Evolutionary conservation across 148 eudicot species (phyloP).

Genomic region (Rhododendron simsii): DNA sequence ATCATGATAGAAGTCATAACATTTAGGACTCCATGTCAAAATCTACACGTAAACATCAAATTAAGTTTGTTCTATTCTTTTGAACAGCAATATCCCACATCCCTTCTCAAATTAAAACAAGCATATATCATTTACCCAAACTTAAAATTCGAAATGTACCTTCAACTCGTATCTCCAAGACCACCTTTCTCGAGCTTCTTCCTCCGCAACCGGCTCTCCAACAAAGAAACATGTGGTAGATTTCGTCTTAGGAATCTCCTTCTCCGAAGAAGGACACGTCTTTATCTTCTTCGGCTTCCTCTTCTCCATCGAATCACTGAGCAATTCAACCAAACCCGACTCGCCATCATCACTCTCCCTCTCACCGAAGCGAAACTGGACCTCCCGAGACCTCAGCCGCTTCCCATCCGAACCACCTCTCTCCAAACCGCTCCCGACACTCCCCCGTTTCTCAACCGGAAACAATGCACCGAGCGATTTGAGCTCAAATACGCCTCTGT

Average conservation of each 20-base stretch:
- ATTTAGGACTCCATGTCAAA: background rate
- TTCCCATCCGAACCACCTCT: background rate
- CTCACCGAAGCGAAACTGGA: conserved; percentile 1
- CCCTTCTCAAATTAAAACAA: background rate
- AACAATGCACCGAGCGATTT: background rate
- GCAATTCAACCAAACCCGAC: background rate
- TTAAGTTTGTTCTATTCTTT: background rate
- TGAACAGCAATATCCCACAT: background rate
- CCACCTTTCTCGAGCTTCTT: conserved; percentile 76
- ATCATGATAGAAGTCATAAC: background rate
- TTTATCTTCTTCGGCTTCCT: background rate
- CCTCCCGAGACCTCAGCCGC: conserved; percentile 27
- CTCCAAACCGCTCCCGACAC: background rate
- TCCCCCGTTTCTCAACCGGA: background rate
- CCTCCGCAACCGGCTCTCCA: conserved; percentile 67
- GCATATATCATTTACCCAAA: background rate
- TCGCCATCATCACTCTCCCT: conserved; percentile 9
- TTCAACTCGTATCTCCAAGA: conserved; percentile 75
- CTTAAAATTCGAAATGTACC: conserved; percentile 29
- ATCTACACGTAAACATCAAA: background rate
- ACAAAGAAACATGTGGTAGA: conserved; percentile 31
- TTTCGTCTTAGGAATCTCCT: background rate
- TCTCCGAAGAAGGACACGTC: conserved; percentile 7
- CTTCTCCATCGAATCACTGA: background rate
- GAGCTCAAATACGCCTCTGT: background rate